These are phyloP conservation scores for Candida ovalis DNA, from an alignment of 805 yeast species.

Conservation along the genomic window DNA sequence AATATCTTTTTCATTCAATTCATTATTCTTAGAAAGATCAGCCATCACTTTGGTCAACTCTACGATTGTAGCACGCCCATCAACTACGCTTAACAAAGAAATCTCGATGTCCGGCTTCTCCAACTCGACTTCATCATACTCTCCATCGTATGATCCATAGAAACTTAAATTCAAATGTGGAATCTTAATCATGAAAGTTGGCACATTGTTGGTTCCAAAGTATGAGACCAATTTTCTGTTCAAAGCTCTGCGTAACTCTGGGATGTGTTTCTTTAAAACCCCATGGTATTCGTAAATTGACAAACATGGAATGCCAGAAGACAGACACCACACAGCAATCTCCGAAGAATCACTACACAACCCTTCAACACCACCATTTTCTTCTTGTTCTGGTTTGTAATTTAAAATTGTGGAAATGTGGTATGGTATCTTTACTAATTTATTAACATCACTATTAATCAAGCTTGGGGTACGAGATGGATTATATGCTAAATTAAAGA, in stretches of 20 bases:
- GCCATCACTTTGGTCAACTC: conserved; percentile 85
- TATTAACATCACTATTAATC: conserved; percentile 76
- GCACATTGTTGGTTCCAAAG: conserved; percentile 68
- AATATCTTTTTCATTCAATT: conserved; percentile 61
- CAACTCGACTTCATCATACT: conserved; percentile 26
- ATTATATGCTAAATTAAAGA: conserved; percentile 61
- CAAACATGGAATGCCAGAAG: conserved; percentile 74
- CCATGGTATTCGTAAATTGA: conserved; percentile 82
- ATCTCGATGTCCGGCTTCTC: conserved; percentile 42
- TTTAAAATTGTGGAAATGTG: conserved; percentile 73
- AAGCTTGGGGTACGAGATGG: conserved; percentile 77
- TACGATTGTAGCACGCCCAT: conserved; percentile 88
- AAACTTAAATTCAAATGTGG: conserved; percentile 61
- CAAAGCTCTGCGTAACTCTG: conserved; percentile 55
- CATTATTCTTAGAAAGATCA: conserved; percentile 60
- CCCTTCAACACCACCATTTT: conserved; percentile 86
- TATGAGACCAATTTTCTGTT: conserved; percentile 59
- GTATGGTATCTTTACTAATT: conserved; percentile 72
- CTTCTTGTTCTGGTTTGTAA: conserved; percentile 71
- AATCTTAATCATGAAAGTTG: conserved; percentile 55
- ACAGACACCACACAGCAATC: conserved; percentile 80
- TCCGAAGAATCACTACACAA: conserved; percentile 75
- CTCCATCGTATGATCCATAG: conserved; percentile 37
- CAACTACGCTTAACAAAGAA: conserved; percentile 64
- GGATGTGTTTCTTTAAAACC: conserved; percentile 48